Conservation (phyloP, 129 eudicot species). For the Centella asiatica region DNA sequence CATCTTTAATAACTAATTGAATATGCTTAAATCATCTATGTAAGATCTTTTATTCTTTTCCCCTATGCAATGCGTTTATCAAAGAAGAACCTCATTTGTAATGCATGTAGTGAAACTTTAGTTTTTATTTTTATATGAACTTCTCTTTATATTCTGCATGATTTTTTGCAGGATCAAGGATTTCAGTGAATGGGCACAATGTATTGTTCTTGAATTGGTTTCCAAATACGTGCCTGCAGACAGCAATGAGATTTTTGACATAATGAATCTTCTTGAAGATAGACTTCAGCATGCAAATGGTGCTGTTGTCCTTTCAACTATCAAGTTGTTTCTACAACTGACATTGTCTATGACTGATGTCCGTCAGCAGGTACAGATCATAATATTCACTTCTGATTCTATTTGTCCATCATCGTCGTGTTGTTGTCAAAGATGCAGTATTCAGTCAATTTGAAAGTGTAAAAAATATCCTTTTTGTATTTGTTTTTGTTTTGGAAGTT, state of each 20-base stretch:
- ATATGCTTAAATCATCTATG: too few relatives aligned
- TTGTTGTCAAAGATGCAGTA: too few relatives aligned
- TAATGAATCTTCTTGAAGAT: constrained; percentile 97
- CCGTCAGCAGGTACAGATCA: constrained; percentile 73
- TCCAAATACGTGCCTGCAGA: constrained; percentile 85
- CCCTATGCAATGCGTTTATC: too few relatives aligned
- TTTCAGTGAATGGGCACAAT: constrained; percentile 98
- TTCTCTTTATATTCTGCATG: constrained; percentile 13
- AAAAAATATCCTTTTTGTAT: too few relatives aligned
- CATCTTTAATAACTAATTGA: too few relatives aligned
- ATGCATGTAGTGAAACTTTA: too few relatives aligned
- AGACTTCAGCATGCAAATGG: constrained; percentile 99
- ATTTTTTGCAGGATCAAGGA: constrained; percentile 70
- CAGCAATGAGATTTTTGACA: constrained; percentile 87
- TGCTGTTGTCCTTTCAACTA: constrained; percentile 94
- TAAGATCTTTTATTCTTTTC: too few relatives aligned
- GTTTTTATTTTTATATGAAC: too few relatives aligned
- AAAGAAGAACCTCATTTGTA: too few relatives aligned
- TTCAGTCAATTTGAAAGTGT: too few relatives aligned
- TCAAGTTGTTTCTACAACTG: constrained; percentile 85
- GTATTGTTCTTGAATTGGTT: constrained; percentile 85
- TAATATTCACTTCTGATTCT: neutral
- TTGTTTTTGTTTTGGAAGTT: too few relatives aligned
- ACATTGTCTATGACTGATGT: constrained; percentile 92
- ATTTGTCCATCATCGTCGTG: too few relatives aligned